phyloP scores from a whole-genome alignment of 2,329 filamentous ascomycete genomes.

The Trichoderma sp. region DNA sequence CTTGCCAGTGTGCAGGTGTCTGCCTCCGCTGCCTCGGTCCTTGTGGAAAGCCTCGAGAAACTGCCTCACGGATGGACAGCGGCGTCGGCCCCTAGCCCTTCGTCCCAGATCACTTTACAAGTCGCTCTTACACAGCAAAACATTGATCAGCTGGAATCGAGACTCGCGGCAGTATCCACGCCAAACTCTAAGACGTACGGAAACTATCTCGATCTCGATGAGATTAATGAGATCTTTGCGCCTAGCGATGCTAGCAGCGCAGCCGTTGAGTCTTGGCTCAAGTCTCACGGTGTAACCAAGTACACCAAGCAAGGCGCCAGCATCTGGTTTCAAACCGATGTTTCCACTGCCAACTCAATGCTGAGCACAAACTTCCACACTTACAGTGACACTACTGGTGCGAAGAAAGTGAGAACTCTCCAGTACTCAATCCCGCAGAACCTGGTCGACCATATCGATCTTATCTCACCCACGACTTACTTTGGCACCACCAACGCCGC shows the following conservation, averaged over 20 bases:
- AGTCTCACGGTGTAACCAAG: neutral
- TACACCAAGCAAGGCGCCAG: neutral
- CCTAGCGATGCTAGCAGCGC: neutral
- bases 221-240: neutral
- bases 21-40: neutral
- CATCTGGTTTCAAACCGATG: neutral
- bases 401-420: slow-evolving; percentile 19
- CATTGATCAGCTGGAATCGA: slow-evolving; percentile 15
- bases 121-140: slow-evolving; percentile 11
- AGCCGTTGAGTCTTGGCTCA: slow-evolving; percentile 15
- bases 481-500: slow-evolving; percentile 18
- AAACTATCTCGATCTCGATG: neutral
- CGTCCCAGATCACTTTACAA: neutral
- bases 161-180: slow-evolving; percentile 5
- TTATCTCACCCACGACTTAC: slow-evolving; percentile 24
- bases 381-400: neutral
- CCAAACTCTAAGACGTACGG: slow-evolving; percentile 1
- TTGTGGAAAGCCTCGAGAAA: neutral
- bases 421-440: slow-evolving; percentile 25
- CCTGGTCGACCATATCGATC: slow-evolving; percentile 24
- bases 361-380: slow-evolving; percentile 4
- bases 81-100: neutral
- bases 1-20: neutral
- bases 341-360: slow-evolving; percentile 9
- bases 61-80: slow-evolving; percentile 8